These are phyloP conservation scores for Adansonia grandidieri DNA, from an alignment of 441 rosid species.

Conservation along the genomic window DNA sequence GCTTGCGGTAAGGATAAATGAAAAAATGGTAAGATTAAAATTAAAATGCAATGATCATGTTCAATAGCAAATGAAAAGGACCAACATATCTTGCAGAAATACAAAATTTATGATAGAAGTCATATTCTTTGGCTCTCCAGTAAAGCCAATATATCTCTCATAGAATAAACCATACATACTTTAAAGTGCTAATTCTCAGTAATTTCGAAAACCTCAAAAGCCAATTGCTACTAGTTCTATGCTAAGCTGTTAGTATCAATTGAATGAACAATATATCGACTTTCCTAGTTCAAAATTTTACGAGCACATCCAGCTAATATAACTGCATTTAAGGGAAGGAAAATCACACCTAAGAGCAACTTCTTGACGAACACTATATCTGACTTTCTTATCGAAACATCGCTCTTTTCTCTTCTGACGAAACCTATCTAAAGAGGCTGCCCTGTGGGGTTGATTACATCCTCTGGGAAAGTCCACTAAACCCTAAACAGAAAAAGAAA, in stretches of 20 bases:
- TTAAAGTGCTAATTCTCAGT: background rate
- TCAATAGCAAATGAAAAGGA: background rate
- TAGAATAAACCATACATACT: background rate
- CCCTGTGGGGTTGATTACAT: constrained; percentile 78
- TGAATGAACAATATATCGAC: background rate
- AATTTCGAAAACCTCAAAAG: background rate
- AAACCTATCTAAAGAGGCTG: constrained; percentile 82
- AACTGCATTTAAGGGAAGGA: background rate
- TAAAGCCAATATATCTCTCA: background rate
- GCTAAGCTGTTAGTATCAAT: background rate
- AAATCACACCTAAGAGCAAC: constrained; percentile 79
- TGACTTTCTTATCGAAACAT: constrained; percentile 88
- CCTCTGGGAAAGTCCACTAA: constrained; percentile 10
- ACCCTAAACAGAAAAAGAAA: background rate
- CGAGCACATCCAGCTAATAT: background rate
- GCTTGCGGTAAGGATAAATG: background rate
- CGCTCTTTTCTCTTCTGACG: constrained; percentile 92
- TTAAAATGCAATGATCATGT: background rate
- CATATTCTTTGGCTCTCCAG: background rate
- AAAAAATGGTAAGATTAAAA: too few species aligned
- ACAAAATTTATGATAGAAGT: background rate
- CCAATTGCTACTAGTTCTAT: background rate
- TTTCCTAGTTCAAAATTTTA: background rate
- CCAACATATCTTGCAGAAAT: background rate
- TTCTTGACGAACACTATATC: constrained; percentile 96